phyloP scores from a whole-genome alignment of 345 rosid genomes.

The Gossypium bickii region DNA sequence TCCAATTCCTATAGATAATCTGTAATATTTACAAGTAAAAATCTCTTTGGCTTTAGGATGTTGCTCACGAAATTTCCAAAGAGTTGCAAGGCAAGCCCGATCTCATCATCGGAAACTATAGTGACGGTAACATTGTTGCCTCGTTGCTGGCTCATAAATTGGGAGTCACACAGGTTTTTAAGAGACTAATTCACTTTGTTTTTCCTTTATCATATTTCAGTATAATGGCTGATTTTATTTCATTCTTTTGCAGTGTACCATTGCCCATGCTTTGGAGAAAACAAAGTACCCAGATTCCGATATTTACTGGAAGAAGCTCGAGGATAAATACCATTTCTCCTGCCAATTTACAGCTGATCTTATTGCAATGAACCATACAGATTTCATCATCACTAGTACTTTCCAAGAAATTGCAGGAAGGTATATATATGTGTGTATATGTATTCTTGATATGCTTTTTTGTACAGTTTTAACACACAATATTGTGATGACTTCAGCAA shows the following conservation, averaged over 20 bases:
- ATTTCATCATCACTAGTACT: constrained; percentile 97
- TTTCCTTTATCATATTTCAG: not conserved
- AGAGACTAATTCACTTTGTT: not conserved
- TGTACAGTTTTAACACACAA: not conserved
- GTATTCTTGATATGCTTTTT: not conserved
- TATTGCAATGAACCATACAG: constrained; percentile 91
- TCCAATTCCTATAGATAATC: not conserved
- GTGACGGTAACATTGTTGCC: constrained; percentile 93
- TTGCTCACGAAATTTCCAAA: constrained; percentile 63
- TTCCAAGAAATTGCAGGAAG: constrained; percentile 99
- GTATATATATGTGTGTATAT: constrained; percentile 7
- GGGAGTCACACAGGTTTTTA: constrained; percentile 87
- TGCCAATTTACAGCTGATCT: constrained; percentile 97
- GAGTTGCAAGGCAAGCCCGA: constrained; percentile 95
- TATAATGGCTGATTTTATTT: not conserved
- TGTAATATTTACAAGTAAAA: not conserved
- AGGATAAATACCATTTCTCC: constrained; percentile 90
- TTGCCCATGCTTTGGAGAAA: constrained; percentile 95
- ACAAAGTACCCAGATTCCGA: constrained; percentile 94
- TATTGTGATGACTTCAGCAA: constrained; percentile 39
- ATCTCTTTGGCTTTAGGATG: constrained; percentile 45
- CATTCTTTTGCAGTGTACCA: constrained; percentile 58
- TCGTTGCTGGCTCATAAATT: constrained; percentile 80
- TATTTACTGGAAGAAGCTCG: constrained; percentile 88
- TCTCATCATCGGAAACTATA: constrained; percentile 88